Percentiles rank a stretch among this genome's conserved stretches.
Evolutionary conservation across 495 filamentous ascomycete species (phyloP).

Genomic region (Sabuloglossum arenarium): DNA sequence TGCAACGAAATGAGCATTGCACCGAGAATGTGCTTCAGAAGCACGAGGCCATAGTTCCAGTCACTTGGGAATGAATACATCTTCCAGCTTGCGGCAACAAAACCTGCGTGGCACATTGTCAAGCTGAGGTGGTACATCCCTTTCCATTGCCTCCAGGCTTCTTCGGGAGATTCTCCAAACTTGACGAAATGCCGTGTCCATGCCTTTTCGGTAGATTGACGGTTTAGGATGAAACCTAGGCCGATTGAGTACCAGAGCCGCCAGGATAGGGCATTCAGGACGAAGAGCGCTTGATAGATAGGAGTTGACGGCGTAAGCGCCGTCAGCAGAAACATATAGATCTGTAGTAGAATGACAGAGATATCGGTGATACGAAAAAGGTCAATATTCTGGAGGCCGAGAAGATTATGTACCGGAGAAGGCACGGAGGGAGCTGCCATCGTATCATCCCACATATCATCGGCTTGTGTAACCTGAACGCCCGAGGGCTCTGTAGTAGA

Average conservation of each 20-base stretch:
- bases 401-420: constrained; percentile 51
- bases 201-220: constrained; percentile 70
- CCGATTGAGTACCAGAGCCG: constrained; percentile 85
- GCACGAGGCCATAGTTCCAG: constrained; percentile 64
- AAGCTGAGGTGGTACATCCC: constrained; percentile 84
- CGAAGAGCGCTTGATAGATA: constrained; percentile 53
- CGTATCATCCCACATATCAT: constrained; percentile 3
- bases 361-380: constrained; percentile 69
- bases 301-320: constrained; percentile 57
- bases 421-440: constrained; percentile 26
- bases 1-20: constrained; percentile 65
- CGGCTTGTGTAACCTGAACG: constrained; percentile 6
- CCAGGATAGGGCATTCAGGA: constrained; percentile 60
- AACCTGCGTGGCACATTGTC: constrained; percentile 69
- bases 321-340: constrained; percentile 52
- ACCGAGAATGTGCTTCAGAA: constrained; percentile 75
- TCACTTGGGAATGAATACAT: constrained; percentile 73
- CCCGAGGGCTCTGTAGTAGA: constrained; percentile 14
- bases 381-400: constrained; percentile 70
- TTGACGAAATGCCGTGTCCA: constrained; percentile 97
- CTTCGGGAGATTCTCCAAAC: constrained; percentile 69
- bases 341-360: constrained; percentile 49
- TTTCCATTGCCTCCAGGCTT: constrained; percentile 98
- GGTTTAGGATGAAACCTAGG: constrained; percentile 62
- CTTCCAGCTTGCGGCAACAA: constrained; percentile 86